Conservation (phyloP, 148 eudicot species). For the Limonium bicolor region DNA sequence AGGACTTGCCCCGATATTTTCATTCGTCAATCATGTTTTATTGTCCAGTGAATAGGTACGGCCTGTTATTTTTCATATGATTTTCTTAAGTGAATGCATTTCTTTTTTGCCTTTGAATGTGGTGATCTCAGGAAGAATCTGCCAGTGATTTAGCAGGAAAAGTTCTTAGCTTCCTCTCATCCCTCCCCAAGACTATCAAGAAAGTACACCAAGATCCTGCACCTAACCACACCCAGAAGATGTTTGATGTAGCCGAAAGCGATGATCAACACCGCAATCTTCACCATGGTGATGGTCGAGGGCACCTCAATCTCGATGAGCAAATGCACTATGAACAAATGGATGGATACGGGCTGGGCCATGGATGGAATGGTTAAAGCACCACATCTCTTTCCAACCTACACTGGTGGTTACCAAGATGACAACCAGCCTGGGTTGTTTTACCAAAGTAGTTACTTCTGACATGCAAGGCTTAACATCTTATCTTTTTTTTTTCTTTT, state of each 20-base stretch:
- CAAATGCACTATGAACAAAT: slow-evolving; percentile 9
- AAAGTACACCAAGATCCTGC: slow-evolving; percentile 34
- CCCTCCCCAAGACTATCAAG: slow-evolving; percentile 47
- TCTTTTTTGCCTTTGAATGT: not conserved
- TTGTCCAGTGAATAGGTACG: not conserved
- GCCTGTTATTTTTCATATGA: not conserved
- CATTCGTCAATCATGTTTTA: not conserved
- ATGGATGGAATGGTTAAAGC: slow-evolving; percentile 11
- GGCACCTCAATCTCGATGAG: slow-evolving; percentile 7
- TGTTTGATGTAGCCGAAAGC: slow-evolving; percentile 30
- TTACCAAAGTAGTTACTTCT: no score
- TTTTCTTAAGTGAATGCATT: not conserved
- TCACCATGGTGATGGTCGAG: slow-evolving; percentile 12
- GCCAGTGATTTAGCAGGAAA: slow-evolving; percentile 54
- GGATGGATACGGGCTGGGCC: slow-evolving; percentile 16
- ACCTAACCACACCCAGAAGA: slow-evolving; percentile 50
- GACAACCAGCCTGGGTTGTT: no score
- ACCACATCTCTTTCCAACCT: no score
- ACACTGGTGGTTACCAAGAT: no score
- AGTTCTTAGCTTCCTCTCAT: slow-evolving; percentile 44
- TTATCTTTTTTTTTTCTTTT: no score
- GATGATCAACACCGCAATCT: slow-evolving; percentile 19
- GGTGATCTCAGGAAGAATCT: slow-evolving; percentile 38
- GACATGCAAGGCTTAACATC: no score
- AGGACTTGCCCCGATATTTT: not conserved